Base-by-base conservation (phyloP, 75 land plant species). In the Cunninghamia lanceolata region DNA sequence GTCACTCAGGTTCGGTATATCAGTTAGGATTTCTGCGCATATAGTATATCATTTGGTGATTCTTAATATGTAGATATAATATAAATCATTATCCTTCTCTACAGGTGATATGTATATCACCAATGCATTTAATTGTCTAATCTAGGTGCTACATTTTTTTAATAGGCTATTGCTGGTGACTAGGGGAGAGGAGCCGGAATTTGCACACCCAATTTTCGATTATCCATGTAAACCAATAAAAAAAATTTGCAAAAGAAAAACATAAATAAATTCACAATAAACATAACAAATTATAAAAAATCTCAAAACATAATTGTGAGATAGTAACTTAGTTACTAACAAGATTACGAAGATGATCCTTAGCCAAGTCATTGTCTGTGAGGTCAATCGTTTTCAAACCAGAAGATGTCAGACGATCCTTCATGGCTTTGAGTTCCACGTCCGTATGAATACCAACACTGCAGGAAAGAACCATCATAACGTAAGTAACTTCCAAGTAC, bases 331-430 rank as follows among this genome's bases (percentile, higher is more conserved):
- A 66, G 66, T 82, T 21, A 83, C 86, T 80, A 88, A 96, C 98
- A 86, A 96, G 89, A 86, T 96, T 94, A 13, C 95, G 92, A 42
- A 96, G 88, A 87, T 96, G 98, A 88, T 94, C 98, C 87, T 96
- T 95, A 16, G 91, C 98, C 88, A 96, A 86, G 87, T 96, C 97
- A 93, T 96, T 93, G 30, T 91, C 82, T 46, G 98, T 96, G 50
- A 95, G 91, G 84, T 96, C 92, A 21, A 92, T 46, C 10, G 92
- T 92, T 39, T 73, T 82, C 16, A 96, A 84, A 34, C 92, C 87
- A 68, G 98, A 88, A 53, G 83, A 77, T 85, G 92, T 85, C 93
- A 96, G 86, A 9, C 94, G 90, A 19, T 86, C 83, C 85, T 93
- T 86, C 93, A 95, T 88, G 54, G 85, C 93, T 71, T 56, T 75